Evolutionary conservation across 495 filamentous ascomycete genomes (phyloP).

Genomic region (Penicillium ucsense): DNA sequence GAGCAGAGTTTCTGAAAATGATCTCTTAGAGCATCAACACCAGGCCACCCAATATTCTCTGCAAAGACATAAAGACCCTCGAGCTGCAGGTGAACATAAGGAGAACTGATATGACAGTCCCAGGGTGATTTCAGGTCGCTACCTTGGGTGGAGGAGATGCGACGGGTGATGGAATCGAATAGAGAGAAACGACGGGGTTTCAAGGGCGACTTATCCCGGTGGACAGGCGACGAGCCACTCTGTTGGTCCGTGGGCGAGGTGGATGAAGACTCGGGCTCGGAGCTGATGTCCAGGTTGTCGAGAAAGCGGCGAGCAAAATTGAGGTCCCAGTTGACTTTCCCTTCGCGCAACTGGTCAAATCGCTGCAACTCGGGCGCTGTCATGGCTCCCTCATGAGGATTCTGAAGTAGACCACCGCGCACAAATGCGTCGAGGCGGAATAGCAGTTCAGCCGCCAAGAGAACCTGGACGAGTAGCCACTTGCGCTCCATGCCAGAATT

Average conservation of each 20-base stretch:
- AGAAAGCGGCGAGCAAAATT: conserved; percentile 66
- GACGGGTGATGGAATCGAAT: conserved; percentile 18
- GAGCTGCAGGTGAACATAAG: conserved; percentile 34
- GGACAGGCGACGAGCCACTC: background rate
- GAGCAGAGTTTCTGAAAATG: conserved; percentile 9
- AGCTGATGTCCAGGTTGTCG: conserved; percentile 51
- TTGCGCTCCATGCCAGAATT: conserved; percentile 49
- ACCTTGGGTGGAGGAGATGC: conserved; percentile 7
- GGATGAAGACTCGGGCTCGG: conserved; percentile 9
- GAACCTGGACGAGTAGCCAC: conserved; percentile 70
- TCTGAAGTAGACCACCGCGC: conserved; percentile 40
- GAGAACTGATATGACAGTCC: conserved; percentile 31
- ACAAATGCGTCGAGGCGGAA: conserved; percentile 65
- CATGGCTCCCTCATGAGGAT: conserved; percentile 34
- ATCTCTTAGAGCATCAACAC: conserved; percentile 23
- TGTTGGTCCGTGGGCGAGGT: background rate
- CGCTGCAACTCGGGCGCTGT: conserved; percentile 49
- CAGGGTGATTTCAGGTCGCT: conserved; percentile 20
- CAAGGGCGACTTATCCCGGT: conserved; percentile 17
- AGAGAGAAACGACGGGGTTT: conserved; percentile 17
- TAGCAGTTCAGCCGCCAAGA: conserved; percentile 68
- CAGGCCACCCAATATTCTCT: conserved; percentile 42
- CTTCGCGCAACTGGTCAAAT: conserved; percentile 55
- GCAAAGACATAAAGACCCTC: conserved; percentile 42
- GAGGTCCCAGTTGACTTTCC: conserved; percentile 72